phyloP scores from a whole-genome alignment of 75 land plant genomes.

The Ceratopteris richardii region DNA sequence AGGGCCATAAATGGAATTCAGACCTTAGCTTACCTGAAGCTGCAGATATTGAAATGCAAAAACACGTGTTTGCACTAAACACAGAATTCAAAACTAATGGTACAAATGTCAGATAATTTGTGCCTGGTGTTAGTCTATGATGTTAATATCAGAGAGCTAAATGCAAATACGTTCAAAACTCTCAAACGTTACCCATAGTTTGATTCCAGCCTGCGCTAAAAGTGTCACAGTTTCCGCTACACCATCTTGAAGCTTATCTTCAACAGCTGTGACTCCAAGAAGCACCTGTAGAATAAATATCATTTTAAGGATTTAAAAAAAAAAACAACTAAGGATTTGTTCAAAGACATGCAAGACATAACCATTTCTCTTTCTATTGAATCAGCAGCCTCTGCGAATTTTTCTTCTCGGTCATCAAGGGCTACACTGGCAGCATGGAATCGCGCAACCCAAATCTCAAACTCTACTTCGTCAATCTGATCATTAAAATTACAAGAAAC shows the following conservation, averaged over 20 bases:
- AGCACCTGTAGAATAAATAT: constrained; percentile 16
- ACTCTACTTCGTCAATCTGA: constrained; percentile 14
- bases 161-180: no score
- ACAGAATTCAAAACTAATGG: no score
- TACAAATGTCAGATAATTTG: no score
- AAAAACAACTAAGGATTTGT: no score
- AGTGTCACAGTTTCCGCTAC: constrained; percentile 35
- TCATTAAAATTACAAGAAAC: no score
- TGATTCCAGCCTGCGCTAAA: constrained; percentile 31
- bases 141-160: no score
- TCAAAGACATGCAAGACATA: not conserved
- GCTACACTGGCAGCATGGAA: constrained; percentile 27
- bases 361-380: constrained; percentile 38
- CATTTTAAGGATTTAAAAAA: no score
- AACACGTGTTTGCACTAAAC: no score
- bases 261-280: constrained; percentile 35
- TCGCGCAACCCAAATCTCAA: constrained; percentile 24
- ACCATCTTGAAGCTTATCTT: constrained; percentile 36
- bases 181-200: constrained; percentile 20
- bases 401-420: constrained; percentile 27
- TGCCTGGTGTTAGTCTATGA: no score
- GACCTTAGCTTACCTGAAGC: no score
- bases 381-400: constrained; percentile 24
- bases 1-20: no score
- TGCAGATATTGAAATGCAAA: no score